Percentiles rank a stretch among this genome's conserved stretches.
These are phyloP conservation scores for Meira miltonrushii DNA, from an alignment of 1,284 basidiomycete species.

Conservation along the genomic window DNA sequence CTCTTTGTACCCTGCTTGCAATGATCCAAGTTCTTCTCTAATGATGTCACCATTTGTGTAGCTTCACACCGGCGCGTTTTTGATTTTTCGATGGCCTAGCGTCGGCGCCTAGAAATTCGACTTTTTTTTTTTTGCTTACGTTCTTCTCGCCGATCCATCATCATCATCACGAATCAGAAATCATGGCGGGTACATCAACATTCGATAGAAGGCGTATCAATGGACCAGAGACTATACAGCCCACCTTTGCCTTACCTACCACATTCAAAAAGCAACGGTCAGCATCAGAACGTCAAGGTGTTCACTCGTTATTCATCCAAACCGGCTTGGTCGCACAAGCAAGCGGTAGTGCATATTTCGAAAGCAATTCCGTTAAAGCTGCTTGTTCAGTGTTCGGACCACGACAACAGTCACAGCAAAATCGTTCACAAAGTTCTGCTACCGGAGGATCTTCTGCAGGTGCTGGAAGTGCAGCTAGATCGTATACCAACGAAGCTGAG, in stretches of 20 bases:
- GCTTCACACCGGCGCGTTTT: no score
- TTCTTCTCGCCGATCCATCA: no score
- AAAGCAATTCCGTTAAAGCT: conserved; percentile 80
- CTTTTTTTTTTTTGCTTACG: no score
- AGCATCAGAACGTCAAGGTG: background rate
- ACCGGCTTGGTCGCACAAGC: conserved; percentile 85
- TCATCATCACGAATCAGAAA: no score
- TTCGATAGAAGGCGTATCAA: conserved; percentile 12
- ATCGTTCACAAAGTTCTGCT: no score
- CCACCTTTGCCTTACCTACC: background rate
- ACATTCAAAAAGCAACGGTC: background rate
- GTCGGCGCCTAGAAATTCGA: no score
- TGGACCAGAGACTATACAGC: conserved; percentile 11
- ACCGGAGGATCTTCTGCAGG: no score
- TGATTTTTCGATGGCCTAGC: no score
- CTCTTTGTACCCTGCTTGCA: no score
- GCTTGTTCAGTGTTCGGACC: conserved; percentile 97
- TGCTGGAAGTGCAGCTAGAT: conserved; percentile 59
- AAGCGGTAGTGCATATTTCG: conserved; percentile 90
- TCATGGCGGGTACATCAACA: background rate
- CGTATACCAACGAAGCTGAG: conserved; percentile 76
- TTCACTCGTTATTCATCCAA: conserved; percentile 62
- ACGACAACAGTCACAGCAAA: conserved; percentile 59
- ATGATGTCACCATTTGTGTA: no score
- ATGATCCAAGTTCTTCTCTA: no score